Evolutionary conservation across 495 filamentous ascomycete genomes (phyloP), one percentile per base, ranked within the genome.

Genomic region (Neurospora sp.): DNA sequence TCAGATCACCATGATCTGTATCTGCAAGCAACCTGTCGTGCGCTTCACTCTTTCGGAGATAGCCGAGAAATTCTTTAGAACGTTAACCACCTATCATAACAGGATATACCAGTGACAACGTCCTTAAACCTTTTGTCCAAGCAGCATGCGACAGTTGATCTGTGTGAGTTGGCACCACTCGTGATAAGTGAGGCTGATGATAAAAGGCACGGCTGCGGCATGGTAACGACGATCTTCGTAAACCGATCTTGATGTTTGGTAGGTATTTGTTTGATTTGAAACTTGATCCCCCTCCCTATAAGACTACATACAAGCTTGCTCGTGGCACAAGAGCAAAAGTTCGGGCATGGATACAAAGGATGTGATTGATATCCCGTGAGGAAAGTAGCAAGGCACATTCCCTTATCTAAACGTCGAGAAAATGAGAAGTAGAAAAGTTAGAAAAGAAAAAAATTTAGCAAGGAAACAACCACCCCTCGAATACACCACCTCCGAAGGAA

Each of bases 91-190:
- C 27, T 10, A 59, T 59, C 1, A 2, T 6, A 14, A 27, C 22
- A 10, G 20, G 10, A 27, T 12, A 59, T 59, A 59, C 4, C 5
- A 45, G 17, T 44, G 41, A 44, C 44, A 20, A 48, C n/a, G 27
- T 65, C 6, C 53, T 7, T 65, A 14, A 8, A 4, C 6, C 14
- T 35, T 37, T 65, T 37, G 48, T 59, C 20, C 22, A 59, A 12
- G 12, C 40, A 27, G 3, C 20, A 14, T 35, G 27, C 27, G 14
- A 61, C 22, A 16, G 22, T 31, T 35, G 22, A 31, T 61, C 53
- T 16, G 53, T 35, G 53, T 65, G 53, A 65, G 53, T 35, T 65
- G 53, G 53, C 53, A 65, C 53, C 14, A 65, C 27, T 31, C 27
- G 4, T 12, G 27, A 17, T 65, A 20, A 65, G 3, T 65, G 53